Conservation (phyloP, 2,329 filamentous ascomycete genomes). For the Colletotrichum coccodes region DNA sequence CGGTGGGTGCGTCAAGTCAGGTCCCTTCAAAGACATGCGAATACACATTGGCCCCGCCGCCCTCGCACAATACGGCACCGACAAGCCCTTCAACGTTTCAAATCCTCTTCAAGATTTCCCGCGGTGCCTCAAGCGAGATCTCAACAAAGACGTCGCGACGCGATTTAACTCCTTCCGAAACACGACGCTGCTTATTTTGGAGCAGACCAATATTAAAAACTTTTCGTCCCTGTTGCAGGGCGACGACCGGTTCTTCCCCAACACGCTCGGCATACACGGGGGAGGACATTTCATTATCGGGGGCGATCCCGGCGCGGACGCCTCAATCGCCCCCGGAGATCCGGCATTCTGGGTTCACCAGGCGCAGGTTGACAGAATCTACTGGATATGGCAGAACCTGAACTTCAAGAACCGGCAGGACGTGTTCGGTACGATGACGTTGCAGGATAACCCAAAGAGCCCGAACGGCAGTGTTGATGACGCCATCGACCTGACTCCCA, state of each 20-base stretch:
- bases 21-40: constrained; percentile 51
- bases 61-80: constrained; percentile 29
- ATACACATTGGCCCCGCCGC: constrained; percentile 49
- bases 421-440: constrained; percentile 53
- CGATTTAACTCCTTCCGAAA: constrained; percentile 38
- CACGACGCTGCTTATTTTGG: constrained; percentile 45
- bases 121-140: constrained; percentile 53
- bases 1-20: constrained; percentile 53
- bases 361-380: constrained; percentile 56
- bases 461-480: constrained; percentile 54
- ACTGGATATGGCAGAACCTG: constrained; percentile 60
- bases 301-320: constrained; percentile 58
- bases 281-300: constrained; percentile 54
- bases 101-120: constrained; percentile 50
- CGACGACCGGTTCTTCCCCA: constrained; percentile 39
- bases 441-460: constrained; percentile 51
- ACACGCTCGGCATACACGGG: constrained; percentile 48
- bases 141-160: constrained; percentile 37
- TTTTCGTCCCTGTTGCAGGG: constrained; percentile 51
- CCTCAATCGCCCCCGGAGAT: constrained; percentile 54
- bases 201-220: constrained; percentile 19
- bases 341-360: constrained; percentile 59
- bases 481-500: constrained; percentile 41
- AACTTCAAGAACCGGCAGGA: constrained; percentile 50
- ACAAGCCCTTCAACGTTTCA: constrained; percentile 31